These are phyloP conservation scores for Recurvomyces mirabilis DNA, from an alignment of 495 filamentous ascomycete genomes.

Conservation along the genomic window DNA sequence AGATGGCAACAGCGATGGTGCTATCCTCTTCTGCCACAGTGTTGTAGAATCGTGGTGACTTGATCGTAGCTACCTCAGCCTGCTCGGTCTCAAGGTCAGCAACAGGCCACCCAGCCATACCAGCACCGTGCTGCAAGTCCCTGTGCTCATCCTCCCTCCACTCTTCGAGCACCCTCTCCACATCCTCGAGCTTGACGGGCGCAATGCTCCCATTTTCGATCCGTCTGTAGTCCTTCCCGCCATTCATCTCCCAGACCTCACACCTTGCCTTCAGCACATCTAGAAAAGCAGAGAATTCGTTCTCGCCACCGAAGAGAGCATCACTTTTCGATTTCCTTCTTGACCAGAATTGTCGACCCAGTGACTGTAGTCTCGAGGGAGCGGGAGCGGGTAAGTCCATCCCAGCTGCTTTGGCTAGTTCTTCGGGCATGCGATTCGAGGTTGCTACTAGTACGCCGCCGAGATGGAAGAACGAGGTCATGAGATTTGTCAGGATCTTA, in stretches of 20 bases:
- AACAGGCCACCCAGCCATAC: conserved; percentile 21
- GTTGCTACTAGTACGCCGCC: conserved; percentile 63
- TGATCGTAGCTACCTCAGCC: neutral
- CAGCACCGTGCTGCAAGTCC: conserved; percentile 16
- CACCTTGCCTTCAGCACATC: conserved; percentile 56
- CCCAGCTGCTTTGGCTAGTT: conserved; percentile 56
- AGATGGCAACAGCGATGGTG: neutral
- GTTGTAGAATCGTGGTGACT: conserved; percentile 4
- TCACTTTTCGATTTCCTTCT: conserved; percentile 24
- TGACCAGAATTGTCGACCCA: conserved; percentile 36
- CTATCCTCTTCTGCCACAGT: neutral
- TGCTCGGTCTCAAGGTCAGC: neutral
- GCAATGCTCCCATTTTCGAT: conserved; percentile 7
- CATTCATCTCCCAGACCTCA: conserved; percentile 63
- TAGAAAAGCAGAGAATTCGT: conserved; percentile 56
- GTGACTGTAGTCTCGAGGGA: conserved; percentile 35
- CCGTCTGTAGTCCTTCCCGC: conserved; percentile 53
- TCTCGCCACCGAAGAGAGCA: conserved; percentile 38
- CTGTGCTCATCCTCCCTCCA: conserved; percentile 15
- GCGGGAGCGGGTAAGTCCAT: conserved; percentile 43
- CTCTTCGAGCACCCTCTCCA: conserved; percentile 3
- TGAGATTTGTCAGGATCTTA: conserved; percentile 58
- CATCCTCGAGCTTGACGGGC: conserved; percentile 2
- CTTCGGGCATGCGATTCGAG: conserved; percentile 64
- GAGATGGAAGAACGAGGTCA: conserved; percentile 62